Base-by-base conservation (phyloP, 257 asterid genomes). In the Scutellaria barbata region DNA sequence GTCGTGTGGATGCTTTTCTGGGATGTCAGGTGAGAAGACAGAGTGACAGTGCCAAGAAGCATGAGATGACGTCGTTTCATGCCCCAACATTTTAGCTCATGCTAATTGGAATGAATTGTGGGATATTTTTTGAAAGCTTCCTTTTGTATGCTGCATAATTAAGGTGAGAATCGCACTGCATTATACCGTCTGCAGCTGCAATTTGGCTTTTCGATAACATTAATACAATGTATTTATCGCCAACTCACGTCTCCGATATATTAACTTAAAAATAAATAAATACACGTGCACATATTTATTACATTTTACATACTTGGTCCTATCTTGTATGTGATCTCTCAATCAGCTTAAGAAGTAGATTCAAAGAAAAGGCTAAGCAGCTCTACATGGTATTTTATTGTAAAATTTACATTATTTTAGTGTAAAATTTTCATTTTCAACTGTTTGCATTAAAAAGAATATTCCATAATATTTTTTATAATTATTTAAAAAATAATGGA, bases 41-140 rank as follows among this genome's bases (percentile, higher is more conserved):
- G 74, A 74, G 57, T 48, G 77, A 45, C 40, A 9, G 72, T 66
- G 59, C 67, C 39, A 30, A 53, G 71, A 57, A 42, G 77, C 48
- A 43, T 41, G 71, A 37, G 57, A 46, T 74, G 80, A 64, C 77
- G 83, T 68, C 75, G 80, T 81, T 81, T 63, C 58, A 51, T 68
- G 72, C 45, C 10, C 66, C 41, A 50, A 1, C n/a, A 12, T 66
- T 48, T 18, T 0, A 61, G 63, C 71, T 41, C 60, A 35, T 60
- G 63, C 69, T 17, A 13, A 9, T 63, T 46, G 25, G 25, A 22
- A 22, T 11, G 8, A 35, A 52, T 40, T 40, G 8, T 6, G 20
- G 61, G 54, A 48, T 55, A 40, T 69, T 57, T 57, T 63, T n/a
- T 40, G 6, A 40, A 71, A 68, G 39, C 52, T 73, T 73, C 76